phyloP scores from a whole-genome alignment of 2,329 filamentous ascomycete species.

The Fusarium tanahbumbuense region DNA sequence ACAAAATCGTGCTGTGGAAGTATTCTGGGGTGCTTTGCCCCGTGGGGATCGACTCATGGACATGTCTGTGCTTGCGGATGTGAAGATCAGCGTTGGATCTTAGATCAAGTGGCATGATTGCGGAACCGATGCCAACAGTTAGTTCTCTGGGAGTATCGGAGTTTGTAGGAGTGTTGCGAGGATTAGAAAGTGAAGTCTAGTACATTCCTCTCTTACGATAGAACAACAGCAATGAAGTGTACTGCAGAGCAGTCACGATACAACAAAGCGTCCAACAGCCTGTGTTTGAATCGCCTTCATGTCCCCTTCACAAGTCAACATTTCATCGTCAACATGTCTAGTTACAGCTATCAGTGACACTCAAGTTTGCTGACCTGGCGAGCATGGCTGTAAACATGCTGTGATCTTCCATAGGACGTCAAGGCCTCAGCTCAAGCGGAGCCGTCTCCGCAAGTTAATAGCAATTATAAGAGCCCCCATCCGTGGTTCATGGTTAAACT shows the following conservation, averaged over 20 bases:
- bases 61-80: slow-evolving; percentile 21
- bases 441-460: neutral
- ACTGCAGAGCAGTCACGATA: neutral
- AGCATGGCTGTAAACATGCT: neutral
- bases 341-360: neutral
- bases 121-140: neutral
- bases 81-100: slow-evolving; percentile 11
- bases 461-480: neutral
- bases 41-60: slow-evolving; percentile 35
- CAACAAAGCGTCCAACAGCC: neutral
- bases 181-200: neutral
- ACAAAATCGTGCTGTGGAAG: neutral
- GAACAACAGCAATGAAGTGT: neutral
- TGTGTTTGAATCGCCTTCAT: neutral
- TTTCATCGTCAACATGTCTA: neutral
- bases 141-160: no score
- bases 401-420: neutral
- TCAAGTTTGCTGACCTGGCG: neutral
- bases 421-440: neutral
- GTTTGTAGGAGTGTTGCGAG: neutral
- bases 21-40: slow-evolving; percentile 12
- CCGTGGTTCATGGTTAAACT: neutral
- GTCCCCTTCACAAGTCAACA: neutral
- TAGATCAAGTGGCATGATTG: slow-evolving; percentile 26
- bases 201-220: neutral